Evolutionary conservation across 192 early-diverging fungal genomes (phyloP), one percentile per base, ranked within the genome.

Genomic region (Gamsiella multidivaricata): DNA sequence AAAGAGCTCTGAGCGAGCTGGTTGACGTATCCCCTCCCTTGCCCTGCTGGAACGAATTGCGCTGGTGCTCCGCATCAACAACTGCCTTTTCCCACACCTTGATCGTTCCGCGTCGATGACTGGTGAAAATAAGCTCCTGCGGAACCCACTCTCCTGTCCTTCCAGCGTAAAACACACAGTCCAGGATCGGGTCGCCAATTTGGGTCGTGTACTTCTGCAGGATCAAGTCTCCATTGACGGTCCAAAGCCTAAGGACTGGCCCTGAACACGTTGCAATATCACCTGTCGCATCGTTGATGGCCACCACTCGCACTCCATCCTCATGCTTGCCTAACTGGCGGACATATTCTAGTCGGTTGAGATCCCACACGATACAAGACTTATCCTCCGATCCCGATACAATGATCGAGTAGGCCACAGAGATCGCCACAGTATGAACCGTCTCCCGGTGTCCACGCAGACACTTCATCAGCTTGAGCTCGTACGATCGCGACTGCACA

Each of bases 231-330:
- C 89, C 89, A 65, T 91, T 91, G 36, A 91, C 82, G 10, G 81
- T 82, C 87, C 87, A 91, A 3, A 91, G 65, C n/a, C 85, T 69
- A 28, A 91, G 59, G n/a, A 80, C 62, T 23, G 83, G 72, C 15
- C 84, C 83, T 43, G 85, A 89, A 28, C 88, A 90, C 2, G 88
- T 88, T 14, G 82, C 81, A 73, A 91, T 91, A 62, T 91, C 88
- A 18, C 89, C 89, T 75, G 88, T 89, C 1, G 83, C 81, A 39
- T 91, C 87, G 63, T 89, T 88, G 18, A 91, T 81, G 1, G 79
- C 61, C 22, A 88, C 82, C 33, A 86, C 60, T 0, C 84, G 69
- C 17, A 91, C 74, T 28, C 80, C 80, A 52, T 73, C 72, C 46
- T 89, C 85, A 46, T 89, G 85, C n/a, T 80, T 73, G 18, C 62